A percentile compares a stretch with the other conserved stretches of the same genome.
Evolutionary conservation across 2,329 filamentous ascomycete genomes (phyloP).

Genomic region (Eutypella sp.): DNA sequence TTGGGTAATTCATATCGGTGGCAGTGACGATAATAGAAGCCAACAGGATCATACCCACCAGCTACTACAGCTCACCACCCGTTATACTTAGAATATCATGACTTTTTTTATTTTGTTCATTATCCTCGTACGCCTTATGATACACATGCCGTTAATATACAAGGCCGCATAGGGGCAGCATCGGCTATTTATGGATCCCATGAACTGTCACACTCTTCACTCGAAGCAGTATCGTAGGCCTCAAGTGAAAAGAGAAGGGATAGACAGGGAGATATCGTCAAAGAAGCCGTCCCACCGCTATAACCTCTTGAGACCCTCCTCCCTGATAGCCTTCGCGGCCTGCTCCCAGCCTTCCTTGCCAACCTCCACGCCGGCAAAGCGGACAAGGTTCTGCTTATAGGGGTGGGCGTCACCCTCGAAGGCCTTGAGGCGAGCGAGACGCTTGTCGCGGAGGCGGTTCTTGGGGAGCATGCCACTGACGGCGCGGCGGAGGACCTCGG

Average conservation of each 20-base stretch:
- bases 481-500: conserved; percentile 84
- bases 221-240: too few species aligned
- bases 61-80: too few species aligned
- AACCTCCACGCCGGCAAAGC: conserved; percentile 58
- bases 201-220: too few species aligned
- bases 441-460: conserved; percentile 83
- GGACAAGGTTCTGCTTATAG: conserved; percentile 81
- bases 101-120: conserved; percentile 15
- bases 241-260: too few species aligned
- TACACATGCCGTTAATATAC: conserved; percentile 21
- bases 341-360: conserved; percentile 50
- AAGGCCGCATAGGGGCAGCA: conserved; percentile 5
- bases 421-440: conserved; percentile 84
- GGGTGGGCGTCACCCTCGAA: conserved; percentile 93
- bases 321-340: conserved; percentile 45
- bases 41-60: too few species aligned
- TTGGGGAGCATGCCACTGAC: conserved; percentile 98
- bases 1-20: too few species aligned
- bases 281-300: too few species aligned
- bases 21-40: too few species aligned
- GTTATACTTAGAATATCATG: too few species aligned
- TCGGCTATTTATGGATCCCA: background rate
- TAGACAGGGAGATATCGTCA: too few species aligned
- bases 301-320: conserved; percentile 46
- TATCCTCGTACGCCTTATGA: conserved; percentile 19